Conservation (phyloP, 2,329 filamentous ascomycete genomes). For the Fusarium floridanum region DNA sequence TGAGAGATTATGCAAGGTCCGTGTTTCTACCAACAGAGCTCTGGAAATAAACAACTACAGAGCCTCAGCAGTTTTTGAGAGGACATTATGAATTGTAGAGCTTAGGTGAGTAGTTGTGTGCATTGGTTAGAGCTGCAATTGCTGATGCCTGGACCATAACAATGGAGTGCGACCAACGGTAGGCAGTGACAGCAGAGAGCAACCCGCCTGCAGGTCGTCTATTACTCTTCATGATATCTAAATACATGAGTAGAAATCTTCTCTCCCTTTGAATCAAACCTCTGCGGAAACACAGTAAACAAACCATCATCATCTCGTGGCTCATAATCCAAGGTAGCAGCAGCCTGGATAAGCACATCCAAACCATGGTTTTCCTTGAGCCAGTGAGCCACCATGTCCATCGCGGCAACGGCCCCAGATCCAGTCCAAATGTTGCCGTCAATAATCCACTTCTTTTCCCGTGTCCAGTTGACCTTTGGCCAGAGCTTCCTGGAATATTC, state of each 20-base stretch:
- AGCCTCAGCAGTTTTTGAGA: too few relatives aligned
- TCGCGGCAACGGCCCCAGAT: constrained; percentile 51
- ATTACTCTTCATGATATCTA: not conserved
- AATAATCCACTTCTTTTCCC: constrained; percentile 57
- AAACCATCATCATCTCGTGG: constrained; percentile 49
- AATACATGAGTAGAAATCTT: not conserved
- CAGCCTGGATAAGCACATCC: constrained; percentile 41
- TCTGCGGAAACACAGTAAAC: constrained; percentile 28
- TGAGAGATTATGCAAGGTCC: not conserved
- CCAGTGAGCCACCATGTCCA: constrained; percentile 1
- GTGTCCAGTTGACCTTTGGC: constrained; percentile 58
- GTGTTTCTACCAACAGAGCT: too few relatives aligned
- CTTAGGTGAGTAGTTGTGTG: too few relatives aligned
- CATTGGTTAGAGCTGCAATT: too few relatives aligned
- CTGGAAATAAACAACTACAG: not conserved
- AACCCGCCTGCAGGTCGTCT: not conserved
- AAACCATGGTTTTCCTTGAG: not conserved
- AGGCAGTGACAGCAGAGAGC: too few relatives aligned
- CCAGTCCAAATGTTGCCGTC: constrained; percentile 62
- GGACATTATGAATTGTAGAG: too few relatives aligned
- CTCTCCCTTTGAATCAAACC: not conserved
- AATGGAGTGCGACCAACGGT: too few relatives aligned
- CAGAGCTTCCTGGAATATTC: constrained; percentile 47
- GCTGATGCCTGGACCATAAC: too few relatives aligned
- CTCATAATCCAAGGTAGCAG: constrained; percentile 47